phyloP scores from a whole-genome alignment of 2,329 filamentous ascomycete genomes.

The Leptosphaerulina australis region DNA sequence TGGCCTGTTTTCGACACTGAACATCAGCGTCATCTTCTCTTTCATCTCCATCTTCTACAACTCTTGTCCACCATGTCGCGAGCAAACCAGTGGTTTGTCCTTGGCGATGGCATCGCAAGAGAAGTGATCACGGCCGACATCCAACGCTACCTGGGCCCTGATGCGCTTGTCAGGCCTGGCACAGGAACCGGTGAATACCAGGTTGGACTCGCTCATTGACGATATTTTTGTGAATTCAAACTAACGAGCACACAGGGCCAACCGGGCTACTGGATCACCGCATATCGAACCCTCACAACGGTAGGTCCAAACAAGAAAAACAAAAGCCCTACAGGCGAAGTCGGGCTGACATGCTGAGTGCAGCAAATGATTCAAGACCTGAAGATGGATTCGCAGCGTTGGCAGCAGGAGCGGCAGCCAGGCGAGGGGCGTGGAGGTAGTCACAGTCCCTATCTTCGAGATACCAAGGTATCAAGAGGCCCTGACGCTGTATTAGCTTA shows the following conservation, averaged over 20 bases:
- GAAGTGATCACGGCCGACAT: constrained; percentile 61
- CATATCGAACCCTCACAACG: constrained; percentile 57
- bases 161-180: constrained; percentile 58
- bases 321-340: not conserved
- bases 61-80: constrained; percentile 39
- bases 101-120: constrained; percentile 57
- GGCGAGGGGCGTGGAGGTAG: constrained; percentile 56
- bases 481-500: constrained; percentile 55
- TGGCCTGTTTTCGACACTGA: constrained; percentile 43
- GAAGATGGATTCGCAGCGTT: constrained; percentile 55
- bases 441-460: constrained; percentile 47
- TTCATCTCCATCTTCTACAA: constrained; percentile 29
- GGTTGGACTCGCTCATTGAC: constrained; percentile 42
- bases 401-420: constrained; percentile 47
- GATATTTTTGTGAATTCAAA: constrained; percentile 9
- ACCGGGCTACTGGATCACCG: constrained; percentile 58
- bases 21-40: constrained; percentile 47
- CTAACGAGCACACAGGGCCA: constrained; percentile 46
- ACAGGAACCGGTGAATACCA: constrained; percentile 53
- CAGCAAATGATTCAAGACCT: constrained; percentile 59
- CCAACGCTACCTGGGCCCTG: constrained; percentile 58
- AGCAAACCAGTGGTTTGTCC: constrained; percentile 57
- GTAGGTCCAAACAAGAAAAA: constrained; percentile 41
- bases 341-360: constrained; percentile 26
- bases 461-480: constrained; percentile 51